phyloP scores from a whole-genome alignment of 176 grass and related monocot species.

The Aegilops bicornis region DNA sequence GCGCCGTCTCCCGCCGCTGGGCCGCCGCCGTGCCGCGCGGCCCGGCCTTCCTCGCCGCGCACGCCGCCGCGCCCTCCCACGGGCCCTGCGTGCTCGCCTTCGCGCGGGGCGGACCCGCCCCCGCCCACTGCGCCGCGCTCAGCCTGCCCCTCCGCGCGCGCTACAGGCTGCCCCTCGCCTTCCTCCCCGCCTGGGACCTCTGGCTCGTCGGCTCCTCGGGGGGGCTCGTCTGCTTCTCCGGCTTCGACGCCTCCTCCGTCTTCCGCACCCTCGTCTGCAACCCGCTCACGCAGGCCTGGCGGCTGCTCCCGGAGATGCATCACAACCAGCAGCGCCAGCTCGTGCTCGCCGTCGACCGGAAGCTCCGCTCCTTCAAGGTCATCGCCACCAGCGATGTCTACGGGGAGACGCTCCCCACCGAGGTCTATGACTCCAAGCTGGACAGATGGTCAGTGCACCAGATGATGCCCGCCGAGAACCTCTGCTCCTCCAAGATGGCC shows the following conservation, averaged over 20 bases:
- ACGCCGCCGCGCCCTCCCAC: constrained; percentile 66
- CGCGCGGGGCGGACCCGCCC: constrained; percentile 9
- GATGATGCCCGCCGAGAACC: constrained; percentile 79
- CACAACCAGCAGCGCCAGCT: constrained; percentile 91
- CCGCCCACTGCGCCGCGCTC: constrained; percentile 61
- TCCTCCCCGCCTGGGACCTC: constrained; percentile 89
- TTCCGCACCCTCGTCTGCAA: constrained; percentile 89
- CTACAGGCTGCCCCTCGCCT: constrained; percentile 69
- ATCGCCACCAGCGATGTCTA: constrained; percentile 82
- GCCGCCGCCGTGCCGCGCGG: constrained; percentile 51
- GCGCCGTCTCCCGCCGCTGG: constrained; percentile 74
- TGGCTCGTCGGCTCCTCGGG: constrained; percentile 92
- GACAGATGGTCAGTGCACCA: constrained; percentile 75
- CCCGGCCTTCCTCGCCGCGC: constrained; percentile 68
- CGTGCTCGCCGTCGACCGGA: constrained; percentile 60
- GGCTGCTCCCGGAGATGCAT: constrained; percentile 77
- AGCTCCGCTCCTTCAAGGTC: constrained; percentile 58
- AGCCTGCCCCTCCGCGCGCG: constrained; percentile 78
- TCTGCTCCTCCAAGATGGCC: constrained; percentile 95
- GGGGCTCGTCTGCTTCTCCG: constrained; percentile 88
- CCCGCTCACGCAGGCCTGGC: constrained; percentile 79
- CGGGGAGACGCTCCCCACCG: constrained; percentile 79
- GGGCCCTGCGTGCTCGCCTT: constrained; percentile 89
- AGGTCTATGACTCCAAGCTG: constrained; percentile 77
- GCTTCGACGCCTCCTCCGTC: constrained; percentile 53